Conservation (phyloP, 768 basidiomycete species). For the Tephrocybe rancida region DNA sequence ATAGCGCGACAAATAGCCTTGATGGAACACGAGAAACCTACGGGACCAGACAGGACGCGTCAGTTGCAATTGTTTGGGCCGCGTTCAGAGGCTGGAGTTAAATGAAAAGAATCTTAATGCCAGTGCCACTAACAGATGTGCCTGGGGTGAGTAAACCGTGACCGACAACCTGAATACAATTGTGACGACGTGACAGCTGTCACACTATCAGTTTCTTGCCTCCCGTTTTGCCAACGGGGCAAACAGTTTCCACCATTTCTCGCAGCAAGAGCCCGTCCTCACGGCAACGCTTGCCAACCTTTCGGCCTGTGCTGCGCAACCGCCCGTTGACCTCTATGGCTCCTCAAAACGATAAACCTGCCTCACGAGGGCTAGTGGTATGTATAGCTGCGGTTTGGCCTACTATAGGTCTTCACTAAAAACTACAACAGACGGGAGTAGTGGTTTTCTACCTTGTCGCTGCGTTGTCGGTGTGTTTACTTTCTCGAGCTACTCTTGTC, state of each 20-base stretch:
- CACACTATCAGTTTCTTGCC: not conserved
- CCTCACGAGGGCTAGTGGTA: conserved; percentile 51
- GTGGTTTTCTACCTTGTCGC: conserved; percentile 90
- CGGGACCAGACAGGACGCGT: too few relatives aligned
- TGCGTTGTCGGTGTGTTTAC: conserved; percentile 74
- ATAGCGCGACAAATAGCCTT: too few relatives aligned
- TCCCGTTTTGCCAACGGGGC: conserved; percentile 3
- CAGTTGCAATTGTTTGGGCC: too few relatives aligned
- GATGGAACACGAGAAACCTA: too few relatives aligned
- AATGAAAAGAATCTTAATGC: too few relatives aligned
- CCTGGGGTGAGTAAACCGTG: too few relatives aligned
- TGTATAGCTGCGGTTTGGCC: conserved; percentile 8
- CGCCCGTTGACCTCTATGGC: conserved; percentile 22
- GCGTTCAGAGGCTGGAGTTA: too few relatives aligned
- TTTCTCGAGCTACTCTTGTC: not conserved
- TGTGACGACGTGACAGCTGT: not conserved
- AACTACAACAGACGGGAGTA: conserved; percentile 57
- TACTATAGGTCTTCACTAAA: not conserved
- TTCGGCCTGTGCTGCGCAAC: conserved; percentile 11
- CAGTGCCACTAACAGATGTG: too few relatives aligned
- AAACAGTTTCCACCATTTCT: conserved; percentile 12
- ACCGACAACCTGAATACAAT: too few relatives aligned
- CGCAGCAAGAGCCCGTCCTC: conserved; percentile 13
- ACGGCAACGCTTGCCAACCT: conserved; percentile 12
- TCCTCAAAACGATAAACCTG: conserved; percentile 30